phyloP scores from a whole-genome alignment of 2,329 filamentous ascomycete genomes.

The Exophiala bonariae region DNA sequence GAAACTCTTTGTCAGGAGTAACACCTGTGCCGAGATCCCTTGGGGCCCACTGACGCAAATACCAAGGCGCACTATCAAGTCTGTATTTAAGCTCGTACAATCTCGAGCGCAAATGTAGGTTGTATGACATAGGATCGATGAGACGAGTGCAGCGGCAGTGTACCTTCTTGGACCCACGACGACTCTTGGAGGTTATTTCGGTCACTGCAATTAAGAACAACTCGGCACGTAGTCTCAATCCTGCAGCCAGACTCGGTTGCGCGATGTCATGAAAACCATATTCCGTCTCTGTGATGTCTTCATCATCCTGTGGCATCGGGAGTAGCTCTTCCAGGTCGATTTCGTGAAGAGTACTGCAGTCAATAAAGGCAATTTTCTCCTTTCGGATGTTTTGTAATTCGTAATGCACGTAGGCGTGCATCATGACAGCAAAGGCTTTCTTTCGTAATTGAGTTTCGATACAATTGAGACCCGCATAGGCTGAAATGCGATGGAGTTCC shows the following conservation, averaged over 20 bases:
- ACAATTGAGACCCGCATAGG: constrained; percentile 34
- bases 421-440: constrained; percentile 40
- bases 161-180: not conserved
- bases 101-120: constrained; percentile 29
- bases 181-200: not conserved
- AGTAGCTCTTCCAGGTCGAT: constrained; percentile 36
- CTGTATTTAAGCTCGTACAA: constrained; percentile 34
- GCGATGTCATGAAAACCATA: constrained; percentile 4
- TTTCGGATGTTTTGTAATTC: constrained; percentile 26
- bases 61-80: constrained; percentile 31
- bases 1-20: constrained; percentile 3
- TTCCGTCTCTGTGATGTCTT: constrained; percentile 31
- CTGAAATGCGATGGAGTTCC: constrained; percentile 34
- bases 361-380: constrained; percentile 33
- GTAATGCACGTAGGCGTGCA: constrained; percentile 33
- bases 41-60: constrained; percentile 28
- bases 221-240: constrained; percentile 33
- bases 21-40: not conserved
- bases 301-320: constrained; percentile 36
- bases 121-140: constrained; percentile 10
- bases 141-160: constrained; percentile 14
- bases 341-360: constrained; percentile 30
- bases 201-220: constrained; percentile 26
- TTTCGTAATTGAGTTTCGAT: constrained; percentile 39
- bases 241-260: constrained; percentile 28